Evolutionary conservation across 768 basidiomycete species (phyloP), one percentile per base, ranked within the genome.

Genomic region (Trametes punicea): DNA sequence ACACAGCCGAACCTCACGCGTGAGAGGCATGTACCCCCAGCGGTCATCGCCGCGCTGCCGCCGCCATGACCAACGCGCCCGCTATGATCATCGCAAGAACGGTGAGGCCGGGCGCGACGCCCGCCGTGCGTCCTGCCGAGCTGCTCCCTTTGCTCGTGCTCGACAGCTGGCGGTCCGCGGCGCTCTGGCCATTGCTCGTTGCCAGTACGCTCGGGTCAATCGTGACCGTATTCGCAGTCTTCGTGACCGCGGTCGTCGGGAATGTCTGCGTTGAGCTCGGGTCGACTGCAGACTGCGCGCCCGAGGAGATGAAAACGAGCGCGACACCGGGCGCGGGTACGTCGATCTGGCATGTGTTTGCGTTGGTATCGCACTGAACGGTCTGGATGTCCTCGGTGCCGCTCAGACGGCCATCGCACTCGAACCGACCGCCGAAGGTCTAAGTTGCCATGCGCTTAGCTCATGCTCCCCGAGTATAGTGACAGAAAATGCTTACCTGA

Each of bases 291-390:
- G 67, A 55, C 38, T 75, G 62, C 10, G 78, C 75, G 34, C 66
- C 53, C 39, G 75, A 65, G 4, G 71, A 78, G 38, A 92, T 71
- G 76, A 88, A 90, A 51, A 92, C 87, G 46, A 93, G 75, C 2
- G 88, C 88, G 62, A 87, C 83, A 31, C 81, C 82, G 0, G 91
- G 90, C 1, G 88, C 86, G 38, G 80, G 78, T 34, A 92, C 81
- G 9, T 75, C 75, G 46, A 92, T 74, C 27, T 69, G 59, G 69
- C 90, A 92, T 0, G 74, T 73, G 62, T 81, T 79, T 51, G 72
- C 70, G 9, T 66, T 65, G 31, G 73, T 69, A 46, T 73, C 69
- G 62, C 77, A 79, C 1, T 57, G 44, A 47, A 77, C 69, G 3
- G 70, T 74, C n/a, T 67, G 52, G 11, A 75, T 75, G 15, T 56